Base-by-base conservation (phyloP, 371 early-diverging fungal species). In the Basidiobolus meristosporus region DNA sequence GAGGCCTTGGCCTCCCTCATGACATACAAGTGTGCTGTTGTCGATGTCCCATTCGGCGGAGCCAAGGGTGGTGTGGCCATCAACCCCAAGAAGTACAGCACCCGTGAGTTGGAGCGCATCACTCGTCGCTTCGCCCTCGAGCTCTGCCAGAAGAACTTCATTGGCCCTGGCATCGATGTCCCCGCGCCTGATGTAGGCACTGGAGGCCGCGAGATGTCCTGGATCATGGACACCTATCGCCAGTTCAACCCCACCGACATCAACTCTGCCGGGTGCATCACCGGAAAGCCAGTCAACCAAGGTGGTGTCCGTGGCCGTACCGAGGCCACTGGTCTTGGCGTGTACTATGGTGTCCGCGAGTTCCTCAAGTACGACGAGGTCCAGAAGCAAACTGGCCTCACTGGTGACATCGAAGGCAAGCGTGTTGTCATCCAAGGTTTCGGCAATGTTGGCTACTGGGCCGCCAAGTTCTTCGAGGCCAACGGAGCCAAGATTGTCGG, bases 181-280 rank as follows among this genome's bases (percentile, higher is more conserved):
- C 89, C 89, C 36, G 89, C 89, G 11, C 89, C 89, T 34, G 89
- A 88, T 61, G 77, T 85, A n/a, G 86, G 87, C 41, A 85, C 87
- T 41, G 79, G 73, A 14, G 49, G 65, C n/a, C 64, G 84, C 33
- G 87, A 85, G 56, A 86, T 86, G 88, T 73, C 84, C 21, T 88
- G 87, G 89, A 85, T 88, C 42, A 72, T 76, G 62, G 89, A 88
- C 45, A 88, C 89, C 9, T 88, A 84, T 56, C 71, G 82, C 42
- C 87, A 88, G 61, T 81, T 88, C 56, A 71, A 80, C 59, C 68
- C 77, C 7, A 62, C 59, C 41, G 89, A 88, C 52, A 82, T 86
- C 23, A 79, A 85, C 50, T 71, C 80, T 12, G 71, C 73, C 40
- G 89, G 76, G 35, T 85, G 84, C 54, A 86, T 88, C 39, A 88